Conservation (phyloP, 1,284 basidiomycete genomes). For the Papiliotrema flavescens region DNA sequence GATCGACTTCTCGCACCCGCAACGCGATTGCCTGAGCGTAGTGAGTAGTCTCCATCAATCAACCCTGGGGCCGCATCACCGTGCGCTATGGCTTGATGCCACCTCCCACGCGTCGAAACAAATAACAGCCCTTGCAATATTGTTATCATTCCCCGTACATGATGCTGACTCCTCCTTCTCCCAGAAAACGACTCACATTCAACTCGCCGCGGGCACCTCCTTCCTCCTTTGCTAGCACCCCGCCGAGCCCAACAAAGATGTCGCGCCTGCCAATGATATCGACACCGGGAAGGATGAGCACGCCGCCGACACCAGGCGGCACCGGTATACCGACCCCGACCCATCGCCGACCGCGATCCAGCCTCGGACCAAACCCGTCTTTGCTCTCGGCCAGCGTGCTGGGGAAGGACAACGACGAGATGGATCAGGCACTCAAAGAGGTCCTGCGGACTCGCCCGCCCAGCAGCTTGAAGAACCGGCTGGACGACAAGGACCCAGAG, state of each 20-base stretch:
- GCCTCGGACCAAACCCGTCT: conserved; percentile 30
- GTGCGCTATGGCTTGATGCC: no score
- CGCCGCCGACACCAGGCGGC: conserved; percentile 16
- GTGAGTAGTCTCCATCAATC: no score
- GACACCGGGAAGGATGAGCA: conserved; percentile 29
- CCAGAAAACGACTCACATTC: neutral
- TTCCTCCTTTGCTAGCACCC: neutral
- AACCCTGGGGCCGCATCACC: no score
- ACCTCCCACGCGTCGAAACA: no score
- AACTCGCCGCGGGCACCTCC: neutral
- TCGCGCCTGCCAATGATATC: conserved; percentile 42
- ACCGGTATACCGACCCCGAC: conserved; percentile 42
- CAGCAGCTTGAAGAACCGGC: conserved; percentile 13
- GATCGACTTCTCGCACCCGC: no score
- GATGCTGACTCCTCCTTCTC: neutral
- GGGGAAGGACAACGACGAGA: conserved; percentile 19
- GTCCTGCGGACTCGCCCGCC: conserved; percentile 31
- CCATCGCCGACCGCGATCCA: conserved; percentile 37
- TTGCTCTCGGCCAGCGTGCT: neutral
- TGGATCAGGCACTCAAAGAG: conserved; percentile 41
- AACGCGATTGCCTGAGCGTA: no score
- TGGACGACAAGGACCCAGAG: conserved; percentile 25
- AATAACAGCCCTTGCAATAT: no score
- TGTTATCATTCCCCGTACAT: neutral
- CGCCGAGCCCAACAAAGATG: conserved; percentile 15